Base-by-base conservation (phyloP, 768 basidiomycete species). In the Pleurotus platypus region DNA sequence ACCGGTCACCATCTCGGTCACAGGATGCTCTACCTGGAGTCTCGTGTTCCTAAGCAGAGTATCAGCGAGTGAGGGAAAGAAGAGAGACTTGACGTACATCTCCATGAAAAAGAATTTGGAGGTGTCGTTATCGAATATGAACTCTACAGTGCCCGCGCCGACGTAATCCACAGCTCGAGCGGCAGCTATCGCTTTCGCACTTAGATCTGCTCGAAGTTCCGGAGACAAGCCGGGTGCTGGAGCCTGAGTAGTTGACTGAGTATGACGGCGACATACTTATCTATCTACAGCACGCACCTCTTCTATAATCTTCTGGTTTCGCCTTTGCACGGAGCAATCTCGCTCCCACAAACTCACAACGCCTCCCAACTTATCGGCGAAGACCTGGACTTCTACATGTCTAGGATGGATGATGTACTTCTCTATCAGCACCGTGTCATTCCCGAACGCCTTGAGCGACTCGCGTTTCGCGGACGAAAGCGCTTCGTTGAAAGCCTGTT, bases 241-340 rank as follows among this genome's bases (percentile, higher is more conserved):
- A 2, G 95, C 93, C 84, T 93, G 67, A 15, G 20, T 26, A 46
- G 30, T 15, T 26, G 42, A 45, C 42, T 45, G 42, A 35, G 30
- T 45, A 45, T 7, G 24, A 26, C 24, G 24, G 24, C 24, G 24
- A 26, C 24, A 5, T 0, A 26, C 24, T 26, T 26, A 26, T 26
- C 24, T 15, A 57, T 20, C 7, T 5, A n/a, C 18, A 26, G 49
- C 15, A 56, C 72, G 37, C 55, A 86, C 88, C 80, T 94, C 92
- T 70, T 93, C 92, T 58, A 95, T 94, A 57, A 94, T 92, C 80
- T 97, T 98, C 77, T 98, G 94, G 64, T 96, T 96, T 54, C 93
- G 75, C 63, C 92, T 75, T 70, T 95, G 93, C 5, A 95, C 93
- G 1, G 91, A 93, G 65, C 92, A 95, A 66, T 95, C 94, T 49